These are phyloP conservation scores for Nematodospora valgi DNA, from an alignment of 805 yeast species.

Conservation along the genomic window DNA sequence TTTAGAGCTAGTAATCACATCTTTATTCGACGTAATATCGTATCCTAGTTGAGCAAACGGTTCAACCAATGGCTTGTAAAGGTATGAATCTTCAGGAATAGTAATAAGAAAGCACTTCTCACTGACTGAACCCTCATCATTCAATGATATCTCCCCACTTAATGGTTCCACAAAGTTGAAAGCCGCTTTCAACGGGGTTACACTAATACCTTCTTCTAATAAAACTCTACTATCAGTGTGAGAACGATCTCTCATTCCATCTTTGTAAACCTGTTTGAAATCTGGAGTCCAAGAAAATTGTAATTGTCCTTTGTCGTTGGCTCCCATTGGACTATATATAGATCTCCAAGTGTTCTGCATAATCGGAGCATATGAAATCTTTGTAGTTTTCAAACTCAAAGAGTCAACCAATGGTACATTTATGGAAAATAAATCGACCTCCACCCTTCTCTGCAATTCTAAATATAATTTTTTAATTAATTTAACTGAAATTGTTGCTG, in stretches of 20 bases:
- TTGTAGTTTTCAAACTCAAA: conserved; percentile 54
- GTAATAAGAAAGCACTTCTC: conserved; percentile 28
- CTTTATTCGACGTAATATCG: conserved; percentile 14
- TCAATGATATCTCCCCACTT: conserved; percentile 55
- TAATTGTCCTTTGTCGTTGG: conserved; percentile 26
- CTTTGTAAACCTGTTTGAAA: conserved; percentile 61
- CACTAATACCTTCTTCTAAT: conserved; percentile 57
- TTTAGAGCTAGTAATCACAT: conserved; percentile 21
- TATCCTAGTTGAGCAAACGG: conserved; percentile 29
- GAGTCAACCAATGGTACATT: conserved; percentile 73
- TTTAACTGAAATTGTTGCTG: conserved; percentile 64
- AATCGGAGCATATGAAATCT: conserved; percentile 71
- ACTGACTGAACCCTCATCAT: conserved; percentile 11
- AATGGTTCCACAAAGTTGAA: conserved; percentile 53
- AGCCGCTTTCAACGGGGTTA: conserved; percentile 59
- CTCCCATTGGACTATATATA: conserved; percentile 40
- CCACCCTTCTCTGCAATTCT: conserved; percentile 26
- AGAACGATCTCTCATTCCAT: conserved; percentile 35
- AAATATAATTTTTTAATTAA: conserved; percentile 56
- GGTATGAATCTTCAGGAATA: conserved; percentile 36
- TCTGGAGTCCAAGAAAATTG: conserved; percentile 83
- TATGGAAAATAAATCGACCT: conserved; percentile 72
- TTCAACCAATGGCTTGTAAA: conserved; percentile 37
- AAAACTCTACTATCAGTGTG: conserved; percentile 72
- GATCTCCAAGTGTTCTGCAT: conserved; percentile 78